Percentiles rank a stretch among this genome's conserved stretches.
phyloP scores from a whole-genome alignment of 257 asterid genomes.

The Voacanga thouarsii region DNA sequence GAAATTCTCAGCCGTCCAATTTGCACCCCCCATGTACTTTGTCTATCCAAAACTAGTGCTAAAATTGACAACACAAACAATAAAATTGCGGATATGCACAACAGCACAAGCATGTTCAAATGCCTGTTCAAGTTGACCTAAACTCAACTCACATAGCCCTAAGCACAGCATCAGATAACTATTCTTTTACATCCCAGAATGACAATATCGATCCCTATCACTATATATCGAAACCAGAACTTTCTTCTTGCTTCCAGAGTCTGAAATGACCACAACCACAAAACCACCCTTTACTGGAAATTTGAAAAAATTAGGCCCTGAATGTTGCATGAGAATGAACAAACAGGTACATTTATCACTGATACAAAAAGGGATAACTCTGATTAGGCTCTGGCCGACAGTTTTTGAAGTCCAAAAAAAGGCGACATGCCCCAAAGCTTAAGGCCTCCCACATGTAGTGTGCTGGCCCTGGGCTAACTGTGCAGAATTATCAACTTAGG shows the following conservation, averaged over 20 bases:
- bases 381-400: background rate
- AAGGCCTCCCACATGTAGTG: slow-evolving; percentile 9
- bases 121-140: background rate
- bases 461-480: background rate
- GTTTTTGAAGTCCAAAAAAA: too few species aligned
- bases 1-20: too few species aligned
- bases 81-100: background rate
- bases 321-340: too few species aligned
- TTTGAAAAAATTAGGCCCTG: too few species aligned
- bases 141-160: background rate
- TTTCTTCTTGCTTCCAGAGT: too few species aligned
- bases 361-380: background rate
- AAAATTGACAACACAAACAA: background rate
- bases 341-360: background rate
- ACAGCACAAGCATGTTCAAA: background rate
- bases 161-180: background rate
- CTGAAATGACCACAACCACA: too few species aligned
- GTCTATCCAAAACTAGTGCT: background rate
- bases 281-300: background rate
- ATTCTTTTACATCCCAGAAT: too few species aligned
- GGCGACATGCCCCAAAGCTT: background rate
- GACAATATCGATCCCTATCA: too few species aligned
- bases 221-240: too few species aligned
- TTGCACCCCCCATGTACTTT: too few species aligned
- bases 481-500: too few species aligned